These are phyloP conservation scores for Fusarium pininemorale DNA, from an alignment of 2,329 filamentous ascomycete species.

Conservation along the genomic window DNA sequence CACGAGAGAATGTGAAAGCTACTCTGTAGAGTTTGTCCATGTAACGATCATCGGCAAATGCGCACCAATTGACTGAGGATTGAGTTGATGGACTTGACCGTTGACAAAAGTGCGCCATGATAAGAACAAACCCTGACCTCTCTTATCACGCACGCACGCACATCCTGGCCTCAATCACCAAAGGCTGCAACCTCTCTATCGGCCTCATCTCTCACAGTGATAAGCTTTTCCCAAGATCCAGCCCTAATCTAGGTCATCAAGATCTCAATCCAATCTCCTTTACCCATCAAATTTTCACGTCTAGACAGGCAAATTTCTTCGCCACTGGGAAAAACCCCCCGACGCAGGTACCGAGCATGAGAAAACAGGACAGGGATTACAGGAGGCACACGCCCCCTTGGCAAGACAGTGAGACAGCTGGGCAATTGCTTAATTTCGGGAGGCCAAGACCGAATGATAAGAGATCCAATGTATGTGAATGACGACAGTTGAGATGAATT, in stretches of 20 bases:
- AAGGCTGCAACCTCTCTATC: not conserved
- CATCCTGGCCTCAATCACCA: not conserved
- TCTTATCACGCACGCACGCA: not conserved
- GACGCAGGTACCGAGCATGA: conserved; percentile 17
- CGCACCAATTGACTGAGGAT: not conserved
- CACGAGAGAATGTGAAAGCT: not conserved
- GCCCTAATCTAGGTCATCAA: not conserved
- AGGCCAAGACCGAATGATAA: conserved; percentile 7
- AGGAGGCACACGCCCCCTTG: conserved; percentile 2
- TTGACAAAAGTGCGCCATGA: not conserved
- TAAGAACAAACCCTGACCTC: not conserved
- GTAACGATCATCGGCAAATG: not conserved
- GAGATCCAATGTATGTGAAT: not conserved
- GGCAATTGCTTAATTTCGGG: conserved; percentile 25
- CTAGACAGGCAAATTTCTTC: not conserved
- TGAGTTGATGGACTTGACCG: not conserved
- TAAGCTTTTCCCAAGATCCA: conserved; percentile 10
- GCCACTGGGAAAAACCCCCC: not conserved
- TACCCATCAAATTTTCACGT: not conserved
- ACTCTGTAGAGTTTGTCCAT: not conserved
- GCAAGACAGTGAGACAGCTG: conserved; percentile 11
- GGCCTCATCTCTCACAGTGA: not conserved
- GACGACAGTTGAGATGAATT: conserved; percentile 6
- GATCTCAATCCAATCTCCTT: not conserved
- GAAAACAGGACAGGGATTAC: not conserved